Percentiles rank a stretch among this genome's conserved stretches.
Evolutionary conservation across 306 rosid genomes (phyloP).

Genomic region (Vigna hirtella): DNA sequence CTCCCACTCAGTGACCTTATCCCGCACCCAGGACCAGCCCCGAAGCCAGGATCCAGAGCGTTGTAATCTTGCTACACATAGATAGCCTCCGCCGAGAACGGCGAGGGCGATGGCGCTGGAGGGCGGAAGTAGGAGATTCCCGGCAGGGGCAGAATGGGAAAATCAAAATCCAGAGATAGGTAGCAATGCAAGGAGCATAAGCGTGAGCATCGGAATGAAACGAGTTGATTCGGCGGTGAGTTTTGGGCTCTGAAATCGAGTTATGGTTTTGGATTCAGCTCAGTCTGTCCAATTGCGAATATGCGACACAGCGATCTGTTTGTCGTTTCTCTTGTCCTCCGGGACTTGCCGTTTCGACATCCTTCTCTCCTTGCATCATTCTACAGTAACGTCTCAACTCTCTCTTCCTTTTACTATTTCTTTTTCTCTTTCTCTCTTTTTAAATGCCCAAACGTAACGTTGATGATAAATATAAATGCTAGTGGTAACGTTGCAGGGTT

Average conservation of each 20-base stretch:
- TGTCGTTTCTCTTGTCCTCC: constrained; percentile 49
- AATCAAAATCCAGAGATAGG: not conserved
- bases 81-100: constrained; percentile 9
- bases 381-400: constrained; percentile 28
- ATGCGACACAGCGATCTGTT: constrained; percentile 43
- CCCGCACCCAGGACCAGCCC: constrained; percentile 58
- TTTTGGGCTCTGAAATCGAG: constrained; percentile 33
- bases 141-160: constrained; percentile 41
- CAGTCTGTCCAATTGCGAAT: constrained; percentile 36
- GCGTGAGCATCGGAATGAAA: not conserved
- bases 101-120: not conserved
- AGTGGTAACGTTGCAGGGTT: not conserved
- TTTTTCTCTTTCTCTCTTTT: not conserved
- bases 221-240: not conserved
- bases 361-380: constrained; percentile 41
- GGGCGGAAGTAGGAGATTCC: not conserved
- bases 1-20: constrained; percentile 2
- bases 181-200: not conserved
- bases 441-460: not conserved
- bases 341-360: constrained; percentile 39
- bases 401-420: not conserved
- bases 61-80: constrained; percentile 49
- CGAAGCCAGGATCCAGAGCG: constrained; percentile 60
- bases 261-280: constrained; percentile 7
- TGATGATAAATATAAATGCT: constrained; percentile 3